Percentiles rank a stretch among this genome's conserved stretches.
phyloP scores from a whole-genome alignment of 352 stramenopile species.

The Phytopythium aichiense region DNA sequence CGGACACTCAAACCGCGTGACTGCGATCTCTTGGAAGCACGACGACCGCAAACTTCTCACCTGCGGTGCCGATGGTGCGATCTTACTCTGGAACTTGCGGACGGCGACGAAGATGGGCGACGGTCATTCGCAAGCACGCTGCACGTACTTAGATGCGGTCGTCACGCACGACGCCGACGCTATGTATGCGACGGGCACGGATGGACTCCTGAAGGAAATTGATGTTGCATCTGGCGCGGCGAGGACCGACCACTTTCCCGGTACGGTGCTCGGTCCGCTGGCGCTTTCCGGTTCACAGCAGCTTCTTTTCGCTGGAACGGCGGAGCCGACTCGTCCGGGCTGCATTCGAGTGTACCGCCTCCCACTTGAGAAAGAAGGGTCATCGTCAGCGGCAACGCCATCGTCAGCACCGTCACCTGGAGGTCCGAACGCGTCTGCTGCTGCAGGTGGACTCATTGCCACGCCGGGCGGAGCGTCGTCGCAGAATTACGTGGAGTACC shows the following conservation, averaged over 20 bases:
- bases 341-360: constrained; percentile 70
- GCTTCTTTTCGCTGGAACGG: constrained; percentile 86
- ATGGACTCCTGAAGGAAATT: constrained; percentile 88
- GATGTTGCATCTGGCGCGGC: constrained; percentile 66
- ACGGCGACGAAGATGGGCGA: constrained; percentile 73
- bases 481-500: constrained; percentile 54
- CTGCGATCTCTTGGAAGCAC: constrained; percentile 74
- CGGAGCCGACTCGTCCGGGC: constrained; percentile 65
- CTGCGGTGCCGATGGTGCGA: constrained; percentile 69
- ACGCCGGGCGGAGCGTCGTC: not conserved
- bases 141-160: constrained; percentile 63
- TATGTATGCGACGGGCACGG: constrained; percentile 88
- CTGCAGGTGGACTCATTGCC: not conserved
- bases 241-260: constrained; percentile 49
- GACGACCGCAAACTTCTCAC: constrained; percentile 75
- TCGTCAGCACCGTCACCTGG: constrained; percentile 7
- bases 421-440: not conserved
- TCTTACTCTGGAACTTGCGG: constrained; percentile 76
- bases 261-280: constrained; percentile 66
- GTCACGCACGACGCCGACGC: constrained; percentile 59
- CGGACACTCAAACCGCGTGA: constrained; percentile 81
- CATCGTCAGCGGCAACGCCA: constrained; percentile 6
- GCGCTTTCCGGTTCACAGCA: constrained; percentile 82
- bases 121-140: constrained; percentile 70
- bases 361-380: constrained; percentile 51